Conservation (phyloP, 1,284 basidiomycete species). For the Malassezia obtusa region DNA sequence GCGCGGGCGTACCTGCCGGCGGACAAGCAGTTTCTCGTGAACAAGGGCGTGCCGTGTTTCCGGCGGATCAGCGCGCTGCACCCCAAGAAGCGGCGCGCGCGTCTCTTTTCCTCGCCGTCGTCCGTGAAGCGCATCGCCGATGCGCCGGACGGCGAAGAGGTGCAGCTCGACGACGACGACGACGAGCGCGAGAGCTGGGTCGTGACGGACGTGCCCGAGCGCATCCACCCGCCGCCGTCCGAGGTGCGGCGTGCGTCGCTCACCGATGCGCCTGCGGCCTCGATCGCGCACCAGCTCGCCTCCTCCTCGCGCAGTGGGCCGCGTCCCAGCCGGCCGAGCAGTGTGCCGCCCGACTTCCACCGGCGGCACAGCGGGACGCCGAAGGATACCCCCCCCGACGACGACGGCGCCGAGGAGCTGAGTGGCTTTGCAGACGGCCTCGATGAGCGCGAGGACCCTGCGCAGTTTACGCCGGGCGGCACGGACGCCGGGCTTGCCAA, state of each 20-base stretch:
- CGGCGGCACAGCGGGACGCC: not conserved
- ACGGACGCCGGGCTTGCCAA: not conserved
- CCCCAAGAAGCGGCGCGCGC: not conserved
- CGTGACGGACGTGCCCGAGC: constrained; percentile 21
- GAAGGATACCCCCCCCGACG: not conserved
- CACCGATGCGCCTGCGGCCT: too few relatives aligned
- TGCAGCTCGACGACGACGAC: constrained; percentile 11
- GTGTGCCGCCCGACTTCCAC: not conserved
- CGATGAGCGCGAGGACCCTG: constrained; percentile 8
- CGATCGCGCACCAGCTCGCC: too few relatives aligned
- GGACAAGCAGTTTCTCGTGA: constrained; percentile 90
- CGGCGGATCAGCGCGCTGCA: constrained; percentile 39
- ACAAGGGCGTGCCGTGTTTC: constrained; percentile 41
- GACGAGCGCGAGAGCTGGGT: constrained; percentile 36
- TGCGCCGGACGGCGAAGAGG: not conserved
- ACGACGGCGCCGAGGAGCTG: not conserved
- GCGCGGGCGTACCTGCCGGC: constrained; percentile 78
- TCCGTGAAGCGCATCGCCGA: constrained; percentile 14
- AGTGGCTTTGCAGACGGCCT: not conserved
- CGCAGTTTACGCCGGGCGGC: constrained; percentile 1
- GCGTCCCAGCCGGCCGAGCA: not conserved
- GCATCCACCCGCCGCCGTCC: not conserved
- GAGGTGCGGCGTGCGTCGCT: not conserved
- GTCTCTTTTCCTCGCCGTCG: constrained; percentile 19
- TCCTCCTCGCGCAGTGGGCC: not conserved